Conservation (phyloP, 2,329 filamentous ascomycete genomes). For the Calonectria naviculata region DNA sequence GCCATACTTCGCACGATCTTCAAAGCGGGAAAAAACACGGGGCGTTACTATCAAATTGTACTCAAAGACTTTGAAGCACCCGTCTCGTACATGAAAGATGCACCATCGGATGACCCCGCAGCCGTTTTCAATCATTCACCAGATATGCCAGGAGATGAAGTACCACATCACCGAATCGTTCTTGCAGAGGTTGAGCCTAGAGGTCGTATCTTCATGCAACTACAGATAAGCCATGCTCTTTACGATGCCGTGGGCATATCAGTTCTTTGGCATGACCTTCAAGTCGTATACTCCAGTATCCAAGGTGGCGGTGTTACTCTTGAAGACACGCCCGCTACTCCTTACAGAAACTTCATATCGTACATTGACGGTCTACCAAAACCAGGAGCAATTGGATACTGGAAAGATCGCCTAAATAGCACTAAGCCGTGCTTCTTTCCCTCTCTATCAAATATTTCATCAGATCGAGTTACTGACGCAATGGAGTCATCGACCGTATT, state of each 20-base stretch:
- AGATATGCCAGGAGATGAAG: not conserved
- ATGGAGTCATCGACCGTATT: not conserved
- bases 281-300: not conserved
- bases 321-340: not conserved
- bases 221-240: not conserved
- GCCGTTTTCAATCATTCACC: not conserved
- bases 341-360: not conserved
- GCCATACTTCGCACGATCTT: not conserved
- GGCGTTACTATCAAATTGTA: not conserved
- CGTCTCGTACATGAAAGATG: not conserved
- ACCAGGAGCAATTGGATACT: not conserved
- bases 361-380: not conserved
- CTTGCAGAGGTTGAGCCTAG: not conserved
- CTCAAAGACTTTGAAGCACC: not conserved
- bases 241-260: not conserved
- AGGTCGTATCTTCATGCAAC: not conserved
- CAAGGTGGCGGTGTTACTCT: not conserved
- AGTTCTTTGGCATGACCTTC: not conserved
- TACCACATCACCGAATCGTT: not conserved
- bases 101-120: not conserved
- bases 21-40: not conserved
- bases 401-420: not conserved
- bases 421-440: not conserved
- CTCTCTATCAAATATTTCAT: not conserved
- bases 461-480: not conserved